Percentiles rank a stretch among this genome's conserved stretches.
Conservation (phyloP, 768 basidiomycete species). For the Agaricus bisporus region DNA sequence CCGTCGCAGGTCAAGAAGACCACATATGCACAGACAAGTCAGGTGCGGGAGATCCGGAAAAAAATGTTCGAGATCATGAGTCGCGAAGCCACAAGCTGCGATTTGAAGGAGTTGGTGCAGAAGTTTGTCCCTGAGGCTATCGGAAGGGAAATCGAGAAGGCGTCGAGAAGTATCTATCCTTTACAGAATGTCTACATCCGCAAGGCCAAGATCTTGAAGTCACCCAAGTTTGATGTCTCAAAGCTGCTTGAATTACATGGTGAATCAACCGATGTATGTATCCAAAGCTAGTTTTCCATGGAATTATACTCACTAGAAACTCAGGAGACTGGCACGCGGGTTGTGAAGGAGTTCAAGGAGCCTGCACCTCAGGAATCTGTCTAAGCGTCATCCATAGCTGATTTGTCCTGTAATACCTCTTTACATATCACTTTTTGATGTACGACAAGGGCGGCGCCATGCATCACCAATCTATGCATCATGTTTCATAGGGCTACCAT, state of each 20-base stretch:
- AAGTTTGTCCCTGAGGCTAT: constrained; percentile 99
- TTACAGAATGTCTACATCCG: constrained; percentile 98
- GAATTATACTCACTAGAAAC: constrained; percentile 5
- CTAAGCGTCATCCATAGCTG: constrained; percentile 44
- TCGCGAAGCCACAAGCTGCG: constrained; percentile 89
- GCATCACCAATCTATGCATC: constrained; percentile 20
- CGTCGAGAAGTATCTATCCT: constrained; percentile 93
- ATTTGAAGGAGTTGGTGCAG: constrained; percentile 96
- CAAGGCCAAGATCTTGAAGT: constrained; percentile 98
- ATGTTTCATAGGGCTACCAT: constrained; percentile 8
- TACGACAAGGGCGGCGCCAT: constrained; percentile 15
- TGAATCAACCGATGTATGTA: constrained; percentile 85
- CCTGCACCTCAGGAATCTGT: constrained; percentile 91
- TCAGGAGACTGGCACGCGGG: constrained; percentile 91
- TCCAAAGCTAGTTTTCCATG: constrained; percentile 10
- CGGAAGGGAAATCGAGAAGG: constrained; percentile 99
- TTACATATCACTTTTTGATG: constrained; percentile 22
- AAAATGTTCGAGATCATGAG: constrained; percentile 99
- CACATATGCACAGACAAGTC: constrained; percentile 92
- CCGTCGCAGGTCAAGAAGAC: constrained; percentile 98
- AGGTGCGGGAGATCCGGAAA: constrained; percentile 95
- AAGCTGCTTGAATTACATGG: constrained; percentile 97
- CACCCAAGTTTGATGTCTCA: constrained; percentile 93
- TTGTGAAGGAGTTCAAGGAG: constrained; percentile 97
- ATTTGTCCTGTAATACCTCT: constrained; percentile 18